phyloP scores from a whole-genome alignment of 2,329 filamentous ascomycete species.

The Fusarium nisikadoi region DNA sequence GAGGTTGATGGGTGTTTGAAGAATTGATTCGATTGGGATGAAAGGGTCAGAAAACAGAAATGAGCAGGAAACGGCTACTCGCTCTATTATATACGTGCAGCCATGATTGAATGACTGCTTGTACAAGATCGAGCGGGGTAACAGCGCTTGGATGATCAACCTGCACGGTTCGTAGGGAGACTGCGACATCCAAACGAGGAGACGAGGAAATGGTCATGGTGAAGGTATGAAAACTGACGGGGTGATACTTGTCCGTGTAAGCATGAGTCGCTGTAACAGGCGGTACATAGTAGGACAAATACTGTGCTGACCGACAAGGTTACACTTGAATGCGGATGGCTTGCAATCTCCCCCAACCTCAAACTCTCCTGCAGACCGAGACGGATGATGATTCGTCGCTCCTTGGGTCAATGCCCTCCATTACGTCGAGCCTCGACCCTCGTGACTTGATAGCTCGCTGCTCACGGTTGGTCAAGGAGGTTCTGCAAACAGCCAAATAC shows the following conservation, averaged over 20 bases:
- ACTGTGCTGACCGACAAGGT: conserved; percentile 36
- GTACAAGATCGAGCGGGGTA: conserved; percentile 41
- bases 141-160: conserved; percentile 36
- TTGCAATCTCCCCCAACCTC: conserved; percentile 28
- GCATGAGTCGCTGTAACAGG: not conserved
- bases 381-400: conserved; percentile 24
- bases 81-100: conserved; percentile 32
- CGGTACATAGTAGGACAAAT: conserved; percentile 33
- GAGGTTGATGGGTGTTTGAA: not conserved
- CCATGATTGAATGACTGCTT: conserved; percentile 21
- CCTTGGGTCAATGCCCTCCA: conserved; percentile 22
- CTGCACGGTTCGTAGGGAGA: conserved; percentile 12
- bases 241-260: conserved; percentile 9
- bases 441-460: conserved; percentile 20
- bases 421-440: conserved; percentile 24
- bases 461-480: conserved; percentile 13
- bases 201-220: conserved; percentile 10
- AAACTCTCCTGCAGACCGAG: conserved; percentile 32
- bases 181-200: conserved; percentile 15
- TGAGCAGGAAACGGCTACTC: conserved; percentile 8
- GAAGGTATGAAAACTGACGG: not conserved
- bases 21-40: conserved; percentile 14
- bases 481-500: conserved; percentile 32
- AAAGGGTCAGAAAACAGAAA: not conserved
- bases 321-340: conserved; percentile 32